These are phyloP conservation scores for Colletotrichum sp. DNA, from an alignment of 2,329 filamentous ascomycete genomes.

Conservation along the genomic window DNA sequence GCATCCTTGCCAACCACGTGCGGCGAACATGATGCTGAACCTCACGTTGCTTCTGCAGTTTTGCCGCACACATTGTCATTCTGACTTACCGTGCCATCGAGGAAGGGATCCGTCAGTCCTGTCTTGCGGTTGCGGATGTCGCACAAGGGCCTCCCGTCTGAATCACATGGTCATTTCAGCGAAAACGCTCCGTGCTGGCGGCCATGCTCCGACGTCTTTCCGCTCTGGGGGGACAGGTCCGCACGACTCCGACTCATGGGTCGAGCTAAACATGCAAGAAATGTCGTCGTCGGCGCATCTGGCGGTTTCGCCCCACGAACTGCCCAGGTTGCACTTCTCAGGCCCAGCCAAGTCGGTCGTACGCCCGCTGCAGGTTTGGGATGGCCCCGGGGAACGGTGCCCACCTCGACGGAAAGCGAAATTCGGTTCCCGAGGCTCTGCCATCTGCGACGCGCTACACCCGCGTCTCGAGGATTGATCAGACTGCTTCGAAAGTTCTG, in stretches of 20 bases:
- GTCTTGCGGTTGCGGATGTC: background rate
- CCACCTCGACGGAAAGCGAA: background rate
- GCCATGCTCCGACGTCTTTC: background rate
- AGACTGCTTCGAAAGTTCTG: background rate
- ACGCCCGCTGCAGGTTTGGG: background rate
- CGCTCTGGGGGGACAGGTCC: background rate
- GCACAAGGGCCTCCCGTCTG: background rate
- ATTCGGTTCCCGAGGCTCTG: background rate
- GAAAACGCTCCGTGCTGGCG: background rate
- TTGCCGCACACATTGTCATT: background rate
- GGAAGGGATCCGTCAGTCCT: background rate
- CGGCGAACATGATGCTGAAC: background rate
- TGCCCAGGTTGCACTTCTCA: background rate
- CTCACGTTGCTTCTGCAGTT: background rate
- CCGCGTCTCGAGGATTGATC: background rate
- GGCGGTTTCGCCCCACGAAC: background rate
- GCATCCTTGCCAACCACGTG: conserved; percentile 20
- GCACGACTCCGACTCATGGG: background rate
- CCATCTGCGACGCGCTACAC: background rate
- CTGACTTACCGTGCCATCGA: background rate
- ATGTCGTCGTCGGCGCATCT: background rate
- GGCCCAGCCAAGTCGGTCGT: background rate
- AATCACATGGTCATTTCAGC: background rate
- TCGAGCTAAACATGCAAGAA: background rate
- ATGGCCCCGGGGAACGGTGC: background rate